A percentile compares a stretch with the other conserved stretches of the same genome.
Conservation (phyloP, 2,329 filamentous ascomycete genomes). For the Plenodomus lindquistii region DNA sequence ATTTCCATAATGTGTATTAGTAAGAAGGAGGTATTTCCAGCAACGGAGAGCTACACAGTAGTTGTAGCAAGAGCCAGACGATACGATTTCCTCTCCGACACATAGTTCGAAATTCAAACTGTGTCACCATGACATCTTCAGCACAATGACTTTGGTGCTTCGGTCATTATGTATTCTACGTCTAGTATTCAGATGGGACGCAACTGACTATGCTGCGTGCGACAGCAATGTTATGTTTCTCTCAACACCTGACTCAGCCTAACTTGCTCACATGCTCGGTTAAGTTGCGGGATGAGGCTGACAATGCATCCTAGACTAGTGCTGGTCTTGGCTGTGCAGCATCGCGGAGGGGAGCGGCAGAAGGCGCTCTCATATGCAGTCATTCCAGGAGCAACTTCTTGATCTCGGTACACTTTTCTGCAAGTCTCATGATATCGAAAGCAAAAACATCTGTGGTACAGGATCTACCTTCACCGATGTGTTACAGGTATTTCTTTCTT, state of each 20-base stretch:
- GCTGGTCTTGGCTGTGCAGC: not conserved
- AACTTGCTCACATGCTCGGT: not conserved
- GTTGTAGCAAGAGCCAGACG: not conserved
- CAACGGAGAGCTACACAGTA: not conserved
- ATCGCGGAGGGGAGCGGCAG: not conserved
- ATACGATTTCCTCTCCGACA: not conserved
- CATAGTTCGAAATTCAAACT: not conserved
- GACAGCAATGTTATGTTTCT: not conserved
- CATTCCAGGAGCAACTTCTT: too few species aligned
- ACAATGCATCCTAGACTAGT: not conserved
- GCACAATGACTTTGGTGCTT: not conserved
- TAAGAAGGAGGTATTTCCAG: not conserved
- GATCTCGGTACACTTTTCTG: too few species aligned
- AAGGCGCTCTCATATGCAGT: not conserved
- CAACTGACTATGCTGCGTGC: not conserved
- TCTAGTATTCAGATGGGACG: not conserved
- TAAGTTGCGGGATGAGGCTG: too few species aligned
- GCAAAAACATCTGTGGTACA: too few species aligned
- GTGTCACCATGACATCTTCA: not conserved
- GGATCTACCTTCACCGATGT: too few species aligned
- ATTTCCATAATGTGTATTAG: not conserved
- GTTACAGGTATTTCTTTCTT: too few species aligned
- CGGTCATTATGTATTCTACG: not conserved
- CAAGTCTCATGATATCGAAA: too few species aligned
- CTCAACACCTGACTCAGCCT: not conserved